phyloP scores from a whole-genome alignment of 129 eudicot genomes.

The carrot (Daucus carota) region DNA sequence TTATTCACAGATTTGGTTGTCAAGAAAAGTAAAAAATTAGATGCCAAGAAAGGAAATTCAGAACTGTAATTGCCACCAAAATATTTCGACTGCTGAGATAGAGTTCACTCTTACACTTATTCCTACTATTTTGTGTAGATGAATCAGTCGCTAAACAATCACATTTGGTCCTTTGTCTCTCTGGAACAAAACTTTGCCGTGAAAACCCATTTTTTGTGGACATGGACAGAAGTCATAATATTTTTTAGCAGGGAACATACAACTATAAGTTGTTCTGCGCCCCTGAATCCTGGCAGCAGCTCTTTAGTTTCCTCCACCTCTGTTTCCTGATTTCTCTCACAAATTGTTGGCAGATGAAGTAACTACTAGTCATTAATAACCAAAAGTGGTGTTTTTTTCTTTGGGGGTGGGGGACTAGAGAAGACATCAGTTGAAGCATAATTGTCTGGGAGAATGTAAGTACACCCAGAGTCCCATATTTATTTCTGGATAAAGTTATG shows the following conservation, averaged over 20 bases:
- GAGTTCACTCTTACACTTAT: too few relatives aligned
- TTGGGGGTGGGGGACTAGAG: neutral
- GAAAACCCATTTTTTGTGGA: too few relatives aligned
- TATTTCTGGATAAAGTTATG: neutral
- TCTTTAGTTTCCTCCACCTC: too few relatives aligned
- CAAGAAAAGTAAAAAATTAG: neutral
- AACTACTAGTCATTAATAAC: neutral
- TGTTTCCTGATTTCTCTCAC: neutral
- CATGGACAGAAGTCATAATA: too few relatives aligned
- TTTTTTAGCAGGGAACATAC: too few relatives aligned
- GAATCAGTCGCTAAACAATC: neutral
- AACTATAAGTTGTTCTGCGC: neutral
- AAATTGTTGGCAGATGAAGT: neutral
- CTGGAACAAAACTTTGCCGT: neutral
- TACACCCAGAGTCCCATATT: neutral
- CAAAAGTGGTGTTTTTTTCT: too few relatives aligned
- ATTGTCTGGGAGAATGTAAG: neutral
- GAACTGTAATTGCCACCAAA: neutral
- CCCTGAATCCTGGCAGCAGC: neutral
- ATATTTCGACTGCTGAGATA: neutral
- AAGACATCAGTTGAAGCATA: neutral
- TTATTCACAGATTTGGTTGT: neutral
- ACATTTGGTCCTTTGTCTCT: neutral
- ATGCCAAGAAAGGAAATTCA: neutral
- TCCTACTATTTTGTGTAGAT: neutral